Conservation (phyloP, 2,329 filamentous ascomycete species). For the Ophiognomonia clavigignenti-juglandacearum region DNA sequence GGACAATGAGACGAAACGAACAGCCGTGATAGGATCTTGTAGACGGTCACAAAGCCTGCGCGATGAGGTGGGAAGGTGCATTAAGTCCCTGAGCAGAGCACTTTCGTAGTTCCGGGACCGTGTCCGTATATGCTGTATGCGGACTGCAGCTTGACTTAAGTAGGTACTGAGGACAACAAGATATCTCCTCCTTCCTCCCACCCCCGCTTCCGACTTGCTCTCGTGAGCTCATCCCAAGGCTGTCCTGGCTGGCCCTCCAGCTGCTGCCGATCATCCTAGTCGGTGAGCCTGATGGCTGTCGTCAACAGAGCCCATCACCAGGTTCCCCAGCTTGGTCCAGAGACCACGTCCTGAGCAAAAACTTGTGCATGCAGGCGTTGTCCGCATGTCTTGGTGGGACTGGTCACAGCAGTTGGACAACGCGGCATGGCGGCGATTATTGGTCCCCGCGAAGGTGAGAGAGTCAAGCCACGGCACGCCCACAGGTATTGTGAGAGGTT, state of each 20-base stretch:
- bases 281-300: conserved; percentile 3
- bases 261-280: conserved; percentile 6
- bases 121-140: conserved; percentile 2
- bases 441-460: neutral
- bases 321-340: too few species aligned
- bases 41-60: neutral
- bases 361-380: neutral
- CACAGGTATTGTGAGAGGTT: neutral
- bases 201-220: conserved; percentile 3
- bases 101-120: neutral
- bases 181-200: neutral
- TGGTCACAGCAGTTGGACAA: conserved; percentile 2
- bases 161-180: conserved; percentile 2
- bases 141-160: conserved; percentile 9
- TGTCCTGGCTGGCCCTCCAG: conserved; percentile 11
- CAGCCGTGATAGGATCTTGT: neutral
- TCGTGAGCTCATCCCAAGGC: conserved; percentile 7
- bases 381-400: neutral
- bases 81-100: neutral
- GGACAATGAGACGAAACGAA: neutral
- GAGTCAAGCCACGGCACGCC: neutral
- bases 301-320: neutral
- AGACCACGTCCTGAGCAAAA: neutral
- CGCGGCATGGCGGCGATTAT: conserved; percentile 2
- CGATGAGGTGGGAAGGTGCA: neutral